Base-by-base conservation (phyloP, 257 asterid species). In the Scutellaria galericulata region DNA sequence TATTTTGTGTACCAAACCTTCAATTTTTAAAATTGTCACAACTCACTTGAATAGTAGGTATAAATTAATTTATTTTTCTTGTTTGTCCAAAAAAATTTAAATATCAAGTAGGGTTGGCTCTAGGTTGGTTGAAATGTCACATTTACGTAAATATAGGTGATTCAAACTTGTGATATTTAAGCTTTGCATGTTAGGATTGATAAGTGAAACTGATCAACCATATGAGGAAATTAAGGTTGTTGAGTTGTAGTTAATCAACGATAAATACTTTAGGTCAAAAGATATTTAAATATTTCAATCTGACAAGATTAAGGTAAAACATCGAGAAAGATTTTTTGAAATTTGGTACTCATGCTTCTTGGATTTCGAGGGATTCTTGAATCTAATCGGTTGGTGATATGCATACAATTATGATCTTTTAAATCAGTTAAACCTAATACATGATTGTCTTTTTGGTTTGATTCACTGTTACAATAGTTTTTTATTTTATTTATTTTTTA, bases 41-140 rank as follows among this genome's bases (percentile, higher is more conserved):
- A 53, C 62, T 73, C 14, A 53, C 24, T 72, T 9, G 35, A 61
- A 52, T 45, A 42, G 14, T 63, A 52, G 57, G 40, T 47, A 15
- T 10, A 15, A 60, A 22, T 44, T 7, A 60, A 22, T 44, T 5
- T 2, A 2, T 42, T 71, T 15, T 15, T 31, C 3, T 47, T 39
- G 70, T 72, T 50, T 46, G 69, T 20, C 18, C 14, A 71, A 14
- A 48, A 58, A 12, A 11, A 0, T 59, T 64, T 67, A 66, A 66
- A 75, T 22, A 27, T 40, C 47, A 66, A 58, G 74, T 75, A 45
- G 62, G 78, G 65, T 71, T 20, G 69, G 75, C 61, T 60, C 8
- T 59, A 68, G 70, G 70, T 75, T 59, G 48, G 75, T 75, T 68
- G 65, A 50, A 22, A 68, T 58, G 57, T 50, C 70, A 75, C 15